A percentile compares a stretch with the other conserved stretches of the same genome.
Evolutionary conservation across 345 rosid genomes (phyloP).

Genomic region (Eucalyptus curtisii): DNA sequence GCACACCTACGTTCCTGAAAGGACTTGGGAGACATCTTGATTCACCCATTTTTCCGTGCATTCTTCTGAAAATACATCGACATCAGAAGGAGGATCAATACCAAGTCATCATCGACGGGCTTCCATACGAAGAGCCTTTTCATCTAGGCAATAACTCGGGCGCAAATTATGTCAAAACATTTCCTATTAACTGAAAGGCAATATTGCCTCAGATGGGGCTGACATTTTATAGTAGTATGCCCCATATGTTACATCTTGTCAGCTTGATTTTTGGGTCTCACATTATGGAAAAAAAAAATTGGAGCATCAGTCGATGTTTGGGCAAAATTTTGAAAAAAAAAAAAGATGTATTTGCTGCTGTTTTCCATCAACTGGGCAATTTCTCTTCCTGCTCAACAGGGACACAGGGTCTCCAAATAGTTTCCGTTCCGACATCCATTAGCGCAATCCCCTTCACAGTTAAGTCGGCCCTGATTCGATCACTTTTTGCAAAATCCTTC

Average conservation of each 20-base stretch:
- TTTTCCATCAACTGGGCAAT: not conserved
- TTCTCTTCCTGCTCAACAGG: slow-evolving; percentile 12
- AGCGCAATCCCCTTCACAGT: slow-evolving; percentile 57
- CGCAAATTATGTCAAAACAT: fast-evolving
- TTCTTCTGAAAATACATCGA: not conserved
- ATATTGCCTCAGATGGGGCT: not conserved
- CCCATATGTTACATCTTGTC: not conserved
- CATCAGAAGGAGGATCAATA: not conserved
- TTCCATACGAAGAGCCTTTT: not conserved
- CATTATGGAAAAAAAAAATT: not conserved
- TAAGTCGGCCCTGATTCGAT: slow-evolving; percentile 58
- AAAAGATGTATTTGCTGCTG: not conserved
- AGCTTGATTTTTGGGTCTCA: not conserved
- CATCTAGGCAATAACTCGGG: not conserved
- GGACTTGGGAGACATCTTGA: not conserved
- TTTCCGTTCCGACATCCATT: slow-evolving; percentile 73
- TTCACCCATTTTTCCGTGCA: not conserved
- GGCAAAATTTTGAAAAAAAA: not conserved
- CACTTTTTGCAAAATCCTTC: slow-evolving; percentile 57
- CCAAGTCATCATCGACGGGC: not conserved
- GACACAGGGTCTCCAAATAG: slow-evolving; percentile 76
- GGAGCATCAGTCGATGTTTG: not conserved
- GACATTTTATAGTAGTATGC: not conserved
- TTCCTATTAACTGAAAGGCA: not conserved
- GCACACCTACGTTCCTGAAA: not conserved